These are phyloP conservation scores for Pseudonitzschia delicatissima DNA, from an alignment of 108 stramenopile species.

Conservation along the genomic window DNA sequence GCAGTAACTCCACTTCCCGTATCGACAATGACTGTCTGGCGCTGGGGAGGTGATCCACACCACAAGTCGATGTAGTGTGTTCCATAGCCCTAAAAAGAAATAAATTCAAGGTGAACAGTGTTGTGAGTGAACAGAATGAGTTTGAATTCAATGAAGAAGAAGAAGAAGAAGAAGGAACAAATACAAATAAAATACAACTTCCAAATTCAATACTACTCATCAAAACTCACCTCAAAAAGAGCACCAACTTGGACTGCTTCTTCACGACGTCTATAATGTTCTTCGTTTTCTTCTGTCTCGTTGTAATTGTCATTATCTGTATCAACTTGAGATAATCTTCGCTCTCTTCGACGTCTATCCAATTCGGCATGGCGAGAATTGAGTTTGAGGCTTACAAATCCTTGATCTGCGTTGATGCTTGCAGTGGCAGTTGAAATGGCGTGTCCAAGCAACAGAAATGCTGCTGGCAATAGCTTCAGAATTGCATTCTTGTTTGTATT, in stretches of 20 bases:
- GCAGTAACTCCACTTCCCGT: constrained; percentile 84
- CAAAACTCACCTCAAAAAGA: constrained; percentile 3
- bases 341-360: constrained; percentile 9
- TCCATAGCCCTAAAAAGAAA: constrained; percentile 3
- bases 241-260: constrained; percentile 7
- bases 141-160: not conserved
- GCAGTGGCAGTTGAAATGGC: no score
- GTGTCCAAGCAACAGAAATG: no score
- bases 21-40: constrained; percentile 92
- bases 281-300: not conserved
- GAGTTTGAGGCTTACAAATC: not conserved
- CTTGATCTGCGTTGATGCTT: not conserved
- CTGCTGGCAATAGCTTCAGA: no score
- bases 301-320: not conserved
- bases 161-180: not conserved
- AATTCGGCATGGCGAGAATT: constrained; percentile 9
- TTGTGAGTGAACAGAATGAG: not conserved
- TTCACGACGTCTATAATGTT: not conserved
- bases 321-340: not conserved
- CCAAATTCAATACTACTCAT: not conserved
- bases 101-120: not conserved
- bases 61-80: constrained; percentile 81
- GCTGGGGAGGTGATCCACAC: constrained; percentile 86
- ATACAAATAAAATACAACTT: not conserved
- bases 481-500: no score